Evolutionary conservation across 805 yeast genomes (phyloP), one percentile per base, ranked within the genome.

Genomic region (Suhomyces sp.): DNA sequence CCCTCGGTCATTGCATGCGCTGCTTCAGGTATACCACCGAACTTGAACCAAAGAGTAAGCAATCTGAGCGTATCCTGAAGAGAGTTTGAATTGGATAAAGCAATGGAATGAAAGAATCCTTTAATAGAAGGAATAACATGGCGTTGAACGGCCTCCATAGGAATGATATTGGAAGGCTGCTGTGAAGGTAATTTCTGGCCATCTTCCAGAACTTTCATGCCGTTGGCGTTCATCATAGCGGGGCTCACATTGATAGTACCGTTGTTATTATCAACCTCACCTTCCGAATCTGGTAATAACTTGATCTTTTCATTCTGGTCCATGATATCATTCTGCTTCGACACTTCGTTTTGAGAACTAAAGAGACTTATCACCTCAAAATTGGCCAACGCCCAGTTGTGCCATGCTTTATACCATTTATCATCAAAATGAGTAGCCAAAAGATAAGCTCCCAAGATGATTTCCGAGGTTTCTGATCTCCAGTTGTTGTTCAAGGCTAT

Each of bases 321-420:
- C 60, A 66, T 60, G 10, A 58, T 63, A 13, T 61, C 68, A n/a
- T 53, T 53, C 29, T 60, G 60, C 9, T 44, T 53, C 10, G 51
- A 49, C 29, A 53, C 56, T 33, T 58, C 59, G 49, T 60, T 67
- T 51, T 67, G 73, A 35, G 67, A 57, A 2, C 71, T 65, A 62
- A 78, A 72, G 24, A 86, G 76, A 0, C 97, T 87, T 19, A 93
- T 87, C 1, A 93, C 98, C 65, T 94, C 97, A 65, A 92, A 94
- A 68, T 96, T 94, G 0, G 98, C 97, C 63, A 96, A 76, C 0
- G 99, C 99, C 99, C 99, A 94, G 64, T 91, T 93, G 66, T 94
- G 99, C 99, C 99, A 96, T 15, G 98, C 99, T 64, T 96, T 94
- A 63, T 94, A 94, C 97, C 99, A 94, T 21, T 82, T 80, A 33